Percentiles rank a stretch among this genome's conserved stretches.
Conservation (phyloP, 345 rosid species). For the Brassica juncea region DNA sequence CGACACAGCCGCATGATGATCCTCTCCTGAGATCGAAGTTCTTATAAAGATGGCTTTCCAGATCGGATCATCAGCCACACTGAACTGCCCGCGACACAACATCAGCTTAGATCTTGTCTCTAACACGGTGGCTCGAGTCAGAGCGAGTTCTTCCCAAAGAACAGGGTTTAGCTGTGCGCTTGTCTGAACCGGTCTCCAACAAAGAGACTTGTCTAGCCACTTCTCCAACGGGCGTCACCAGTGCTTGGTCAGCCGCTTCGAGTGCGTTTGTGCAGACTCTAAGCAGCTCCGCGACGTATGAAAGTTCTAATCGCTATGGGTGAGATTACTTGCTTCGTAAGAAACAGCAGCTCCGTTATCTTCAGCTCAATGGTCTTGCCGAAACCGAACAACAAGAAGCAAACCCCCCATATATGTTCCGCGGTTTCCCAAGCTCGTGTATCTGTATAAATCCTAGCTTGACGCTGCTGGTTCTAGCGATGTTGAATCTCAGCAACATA, state of each 20-base stretch:
- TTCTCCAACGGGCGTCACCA: slow-evolving; percentile 80
- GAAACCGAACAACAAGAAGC: slow-evolving; percentile 75
- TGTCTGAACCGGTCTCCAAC: slow-evolving; percentile 88
- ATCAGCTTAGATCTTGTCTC: slow-evolving; percentile 91
- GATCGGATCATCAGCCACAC: slow-evolving; percentile 80
- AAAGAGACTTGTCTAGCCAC: slow-evolving; percentile 80
- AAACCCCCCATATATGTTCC: slow-evolving; percentile 84
- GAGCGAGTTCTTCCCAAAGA: slow-evolving; percentile 93
- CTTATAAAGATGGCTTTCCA: slow-evolving; percentile 86
- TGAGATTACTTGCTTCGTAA: slow-evolving; percentile 63
- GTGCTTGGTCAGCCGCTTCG: slow-evolving; percentile 80
- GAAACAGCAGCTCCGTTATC: slow-evolving; percentile 59
- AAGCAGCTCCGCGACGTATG: slow-evolving; percentile 69
- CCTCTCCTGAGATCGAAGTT: slow-evolving; percentile 81
- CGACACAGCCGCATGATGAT: slow-evolving; percentile 76
- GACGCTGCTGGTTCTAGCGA: slow-evolving; percentile 63
- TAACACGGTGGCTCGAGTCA: slow-evolving; percentile 80
- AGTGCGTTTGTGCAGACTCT: slow-evolving; percentile 83
- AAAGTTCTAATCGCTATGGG: slow-evolving; percentile 80
- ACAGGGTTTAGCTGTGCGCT: slow-evolving; percentile 85
- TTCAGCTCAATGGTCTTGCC: slow-evolving; percentile 65
- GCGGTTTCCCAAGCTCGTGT: slow-evolving; percentile 60
- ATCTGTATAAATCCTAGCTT: slow-evolving; percentile 63
- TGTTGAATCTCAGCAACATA: slow-evolving; percentile 78
- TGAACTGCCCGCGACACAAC: slow-evolving; percentile 85